Conservation (phyloP, 2,329 filamentous ascomycete species). For the Eurotiales sp. region DNA sequence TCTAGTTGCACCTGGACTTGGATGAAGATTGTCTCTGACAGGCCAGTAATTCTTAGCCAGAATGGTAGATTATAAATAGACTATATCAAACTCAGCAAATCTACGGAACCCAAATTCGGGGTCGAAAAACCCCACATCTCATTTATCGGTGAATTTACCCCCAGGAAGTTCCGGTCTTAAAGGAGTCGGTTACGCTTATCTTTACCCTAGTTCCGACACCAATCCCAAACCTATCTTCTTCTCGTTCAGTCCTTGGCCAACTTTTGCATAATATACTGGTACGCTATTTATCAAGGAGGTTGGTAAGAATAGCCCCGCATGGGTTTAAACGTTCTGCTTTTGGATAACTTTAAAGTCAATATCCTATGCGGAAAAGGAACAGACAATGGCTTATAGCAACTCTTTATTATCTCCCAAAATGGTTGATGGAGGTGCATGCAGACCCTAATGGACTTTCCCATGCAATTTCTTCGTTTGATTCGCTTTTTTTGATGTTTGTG, state of each 20-base stretch:
- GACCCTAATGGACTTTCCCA: too few relatives aligned
- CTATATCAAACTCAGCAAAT: constrained; percentile 3
- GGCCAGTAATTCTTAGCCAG: not conserved
- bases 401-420: too few relatives aligned
- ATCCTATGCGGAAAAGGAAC: too few relatives aligned
- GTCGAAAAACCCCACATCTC: constrained; percentile 5
- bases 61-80: constrained; percentile 2
- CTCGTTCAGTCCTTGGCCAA: constrained; percentile 2
- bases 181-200: constrained; percentile 6
- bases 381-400: too few relatives aligned
- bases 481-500: too few relatives aligned
- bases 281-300: too few relatives aligned
- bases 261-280: too few relatives aligned
- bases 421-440: too few relatives aligned
- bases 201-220: constrained; percentile 7
- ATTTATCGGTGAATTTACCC: constrained; percentile 2
- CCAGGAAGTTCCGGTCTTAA: not conserved
- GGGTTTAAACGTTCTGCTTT: too few relatives aligned
- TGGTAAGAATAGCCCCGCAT: too few relatives aligned
- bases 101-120: constrained; percentile 5
- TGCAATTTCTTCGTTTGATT: too few relatives aligned
- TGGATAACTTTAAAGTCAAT: too few relatives aligned
- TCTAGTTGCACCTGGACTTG: not conserved
- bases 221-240: not conserved
- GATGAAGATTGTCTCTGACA: constrained; percentile 5